Base-by-base conservation (phyloP, 2,329 filamentous ascomycete species). In the Dactylonectria estremocensis region DNA sequence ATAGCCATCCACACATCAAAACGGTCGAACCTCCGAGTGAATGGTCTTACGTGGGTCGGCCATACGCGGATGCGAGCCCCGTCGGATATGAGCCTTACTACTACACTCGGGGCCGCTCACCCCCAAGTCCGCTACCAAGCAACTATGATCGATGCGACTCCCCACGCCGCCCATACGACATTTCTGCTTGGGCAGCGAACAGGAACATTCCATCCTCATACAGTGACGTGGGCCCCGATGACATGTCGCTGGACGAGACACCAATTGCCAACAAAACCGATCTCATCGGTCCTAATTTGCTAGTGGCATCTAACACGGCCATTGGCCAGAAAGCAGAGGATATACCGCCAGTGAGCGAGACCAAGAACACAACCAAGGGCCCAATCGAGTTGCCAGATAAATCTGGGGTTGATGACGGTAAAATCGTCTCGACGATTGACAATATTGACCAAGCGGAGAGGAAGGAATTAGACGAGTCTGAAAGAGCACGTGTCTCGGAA, bases 31-130 rank as follows among this genome's bases (percentile, higher is more conserved):
- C 83, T 11, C 77, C 80, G 11, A 80, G 77, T 61, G 82, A 84
- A 54, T 87, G 85, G 85, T 77, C 82, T 16, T 83, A 82, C 69
- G 79, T 79, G 54, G 78, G 78, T 31, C 80, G 80, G 40, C 77
- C 80, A 1, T 81, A 81, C 65, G 78, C 79, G 49, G 80, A 83
- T 49, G 69, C 76, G 76, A 74, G 75, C 73, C 61, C 79, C 64
- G 55, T 80, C 70, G 54, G 76, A 76, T 68, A 85, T 18, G 84
- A 87, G 35, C 77, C 81, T 1, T 83, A 84, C 72, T 86, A 84
- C 69, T 84, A 85, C 6, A 81, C 80, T 11, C 81, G 87, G 50
- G 87, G 87, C 6, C 83, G 87, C 33, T 89, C 87, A 24, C 87
- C 87, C 1, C 86, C 87, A 0, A 88, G 86, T 46, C 85, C 85